Conservation (phyloP, 176 grass and related monocot species). For the Zizania latifolia region DNA sequence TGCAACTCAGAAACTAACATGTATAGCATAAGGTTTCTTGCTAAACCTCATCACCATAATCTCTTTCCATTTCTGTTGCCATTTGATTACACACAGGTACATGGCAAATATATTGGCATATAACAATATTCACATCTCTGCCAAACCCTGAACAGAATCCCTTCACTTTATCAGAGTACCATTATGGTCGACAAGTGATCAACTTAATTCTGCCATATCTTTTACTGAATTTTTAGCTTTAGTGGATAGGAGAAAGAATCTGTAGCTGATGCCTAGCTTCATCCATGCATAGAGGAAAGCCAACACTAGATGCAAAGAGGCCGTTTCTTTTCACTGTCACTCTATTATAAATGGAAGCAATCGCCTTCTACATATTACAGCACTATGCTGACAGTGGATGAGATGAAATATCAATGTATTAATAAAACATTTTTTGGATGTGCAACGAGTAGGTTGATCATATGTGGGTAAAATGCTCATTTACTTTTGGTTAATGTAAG, state of each 20-base stretch:
- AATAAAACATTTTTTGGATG: neutral
- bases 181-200: no score
- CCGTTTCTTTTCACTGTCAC: slow-evolving; percentile 41
- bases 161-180: no score
- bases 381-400: neutral
- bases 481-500: slow-evolving; percentile 22
- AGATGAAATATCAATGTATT: neutral
- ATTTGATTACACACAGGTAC: neutral
- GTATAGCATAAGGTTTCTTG: neutral
- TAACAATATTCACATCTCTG: no score
- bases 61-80: neutral
- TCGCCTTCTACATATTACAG: slow-evolving; percentile 11
- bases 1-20: neutral
- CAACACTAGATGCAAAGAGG: slow-evolving; percentile 12
- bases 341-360: slow-evolving; percentile 31
- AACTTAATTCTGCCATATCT: neutral
- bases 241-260: neutral
- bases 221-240: neutral
- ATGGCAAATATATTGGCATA: no score
- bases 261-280: neutral
- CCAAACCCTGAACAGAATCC: no score
- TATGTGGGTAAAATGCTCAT: slow-evolving; percentile 18
- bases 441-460: neutral
- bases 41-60: neutral
- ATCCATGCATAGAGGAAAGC: neutral